A percentile compares a stretch with the other conserved stretches of the same genome.
Evolutionary conservation across 2,329 filamentous ascomycete species (phyloP).

Genomic region (Neopestalotiopsis rosae): DNA sequence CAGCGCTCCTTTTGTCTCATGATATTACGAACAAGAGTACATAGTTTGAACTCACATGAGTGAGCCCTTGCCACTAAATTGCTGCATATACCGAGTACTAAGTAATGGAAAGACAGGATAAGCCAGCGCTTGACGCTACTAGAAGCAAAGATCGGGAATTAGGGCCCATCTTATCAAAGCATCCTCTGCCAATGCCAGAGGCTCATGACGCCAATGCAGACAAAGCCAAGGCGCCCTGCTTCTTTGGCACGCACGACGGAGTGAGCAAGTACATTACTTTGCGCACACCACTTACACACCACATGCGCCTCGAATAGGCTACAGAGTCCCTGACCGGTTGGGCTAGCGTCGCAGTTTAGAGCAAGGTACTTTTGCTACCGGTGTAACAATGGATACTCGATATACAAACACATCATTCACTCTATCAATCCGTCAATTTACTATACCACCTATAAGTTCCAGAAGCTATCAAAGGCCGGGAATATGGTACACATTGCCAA

Average conservation of each 20-base stretch:
- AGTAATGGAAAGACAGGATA: neutral
- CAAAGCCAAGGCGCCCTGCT: neutral
- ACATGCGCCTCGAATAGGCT: neutral
- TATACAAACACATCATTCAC: neutral
- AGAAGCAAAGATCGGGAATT: neutral
- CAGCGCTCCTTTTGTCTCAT: neutral
- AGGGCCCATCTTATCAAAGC: neutral
- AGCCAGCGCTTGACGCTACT: neutral
- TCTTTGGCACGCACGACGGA: neutral
- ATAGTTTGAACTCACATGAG: neutral
- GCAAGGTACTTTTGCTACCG: constrained; percentile 11
- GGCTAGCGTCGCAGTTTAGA: constrained; percentile 13
- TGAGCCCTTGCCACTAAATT: neutral
- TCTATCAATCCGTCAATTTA: neutral
- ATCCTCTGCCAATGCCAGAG: neutral
- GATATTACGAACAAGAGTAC: neutral
- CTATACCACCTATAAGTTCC: neutral
- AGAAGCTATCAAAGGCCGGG: neutral
- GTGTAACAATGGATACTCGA: constrained; percentile 5
- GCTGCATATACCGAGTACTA: neutral
- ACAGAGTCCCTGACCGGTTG: constrained; percentile 10
- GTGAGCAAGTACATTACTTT: neutral
- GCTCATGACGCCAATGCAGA: neutral
- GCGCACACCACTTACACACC: neutral
- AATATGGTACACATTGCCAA: too few species aligned